Conservation (phyloP, 2,329 filamentous ascomycete species). For the Stromatinia cepivora region DNA sequence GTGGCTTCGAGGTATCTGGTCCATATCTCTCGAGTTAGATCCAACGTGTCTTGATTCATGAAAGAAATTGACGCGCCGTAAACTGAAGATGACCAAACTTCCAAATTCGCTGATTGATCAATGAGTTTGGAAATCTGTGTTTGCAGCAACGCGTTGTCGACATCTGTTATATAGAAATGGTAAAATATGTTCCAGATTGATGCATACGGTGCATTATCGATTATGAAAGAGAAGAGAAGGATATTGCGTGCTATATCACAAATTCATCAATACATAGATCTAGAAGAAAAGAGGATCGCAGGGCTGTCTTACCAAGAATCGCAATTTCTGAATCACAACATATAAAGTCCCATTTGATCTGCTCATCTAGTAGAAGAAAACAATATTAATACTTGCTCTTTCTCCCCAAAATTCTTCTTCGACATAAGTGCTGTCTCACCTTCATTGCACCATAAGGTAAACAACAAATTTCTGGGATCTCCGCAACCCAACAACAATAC, state of each 20-base stretch:
- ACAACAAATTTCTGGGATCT: slow-evolving; percentile 26
- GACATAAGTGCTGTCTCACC: neutral
- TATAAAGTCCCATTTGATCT: neutral
- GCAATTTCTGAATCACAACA: slow-evolving; percentile 16
- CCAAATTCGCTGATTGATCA: neutral
- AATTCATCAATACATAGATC: neutral
- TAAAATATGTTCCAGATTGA: slow-evolving; percentile 25
- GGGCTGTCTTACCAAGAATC: neutral
- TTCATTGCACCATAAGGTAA: slow-evolving; percentile 21
- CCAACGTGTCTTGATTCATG: slow-evolving; percentile 16
- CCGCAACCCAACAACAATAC: slow-evolving; percentile 28
- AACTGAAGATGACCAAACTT: slow-evolving; percentile 14
- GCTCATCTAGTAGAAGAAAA: neutral
- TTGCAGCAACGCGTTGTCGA: slow-evolving; percentile 9
- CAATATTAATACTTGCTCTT: neutral
- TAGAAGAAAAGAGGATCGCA: neutral
- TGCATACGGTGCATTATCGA: slow-evolving; percentile 5
- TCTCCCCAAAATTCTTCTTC: no score
- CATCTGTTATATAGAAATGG: slow-evolving; percentile 18
- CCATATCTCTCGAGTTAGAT: slow-evolving; percentile 20
- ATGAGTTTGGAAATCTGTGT: slow-evolving; percentile 17
- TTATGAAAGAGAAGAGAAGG: slow-evolving; percentile 17
- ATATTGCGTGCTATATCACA: slow-evolving; percentile 22
- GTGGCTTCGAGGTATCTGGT: neutral
- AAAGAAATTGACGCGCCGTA: slow-evolving; percentile 20